Evolutionary conservation across 1,284 basidiomycete genomes (phyloP).

Genomic region (Apiotrichum siamense): DNA sequence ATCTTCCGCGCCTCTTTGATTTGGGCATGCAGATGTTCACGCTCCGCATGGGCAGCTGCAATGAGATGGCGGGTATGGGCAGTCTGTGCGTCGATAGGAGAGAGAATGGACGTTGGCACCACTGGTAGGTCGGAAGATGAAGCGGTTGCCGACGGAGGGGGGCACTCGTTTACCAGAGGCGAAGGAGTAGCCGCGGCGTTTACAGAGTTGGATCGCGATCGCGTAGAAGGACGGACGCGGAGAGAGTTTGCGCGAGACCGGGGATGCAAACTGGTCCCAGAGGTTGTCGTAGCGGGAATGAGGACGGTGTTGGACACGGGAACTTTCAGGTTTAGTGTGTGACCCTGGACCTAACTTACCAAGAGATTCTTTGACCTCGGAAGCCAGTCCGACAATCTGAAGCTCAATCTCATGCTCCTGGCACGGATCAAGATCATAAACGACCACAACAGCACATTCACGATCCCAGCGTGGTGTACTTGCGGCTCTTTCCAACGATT

Average conservation of each 20-base stretch:
- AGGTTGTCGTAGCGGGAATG: conserved; percentile 31
- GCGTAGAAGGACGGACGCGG: conserved; percentile 38
- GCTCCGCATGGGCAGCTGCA: conserved; percentile 39
- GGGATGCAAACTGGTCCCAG: conserved; percentile 21
- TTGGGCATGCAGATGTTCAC: conserved; percentile 40
- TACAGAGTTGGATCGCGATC: conserved; percentile 45
- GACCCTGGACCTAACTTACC: conserved; percentile 14
- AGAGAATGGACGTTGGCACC: conserved; percentile 32
- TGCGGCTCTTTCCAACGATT: not conserved
- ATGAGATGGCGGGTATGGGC: conserved; percentile 41
- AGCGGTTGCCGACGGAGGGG: conserved; percentile 9
- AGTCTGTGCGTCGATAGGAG: conserved; percentile 37
- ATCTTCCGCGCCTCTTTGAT: conserved; percentile 46
- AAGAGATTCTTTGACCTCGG: conserved; percentile 25
- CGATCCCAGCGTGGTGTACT: conserved; percentile 19
- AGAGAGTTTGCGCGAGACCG: conserved; percentile 45
- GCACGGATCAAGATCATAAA: conserved; percentile 44
- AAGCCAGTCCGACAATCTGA: conserved; percentile 40
- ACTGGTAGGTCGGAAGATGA: conserved; percentile 13
- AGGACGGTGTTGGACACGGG: conserved; percentile 35
- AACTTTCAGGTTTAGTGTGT: conserved; percentile 3
- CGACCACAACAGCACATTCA: conserved; percentile 45
- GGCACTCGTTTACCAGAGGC: conserved; percentile 7
- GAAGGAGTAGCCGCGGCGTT: conserved; percentile 21
- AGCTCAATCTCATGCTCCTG: conserved; percentile 48